phyloP scores from a whole-genome alignment of 2,329 filamentous ascomycete species.

The Fusarium sp. region DNA sequence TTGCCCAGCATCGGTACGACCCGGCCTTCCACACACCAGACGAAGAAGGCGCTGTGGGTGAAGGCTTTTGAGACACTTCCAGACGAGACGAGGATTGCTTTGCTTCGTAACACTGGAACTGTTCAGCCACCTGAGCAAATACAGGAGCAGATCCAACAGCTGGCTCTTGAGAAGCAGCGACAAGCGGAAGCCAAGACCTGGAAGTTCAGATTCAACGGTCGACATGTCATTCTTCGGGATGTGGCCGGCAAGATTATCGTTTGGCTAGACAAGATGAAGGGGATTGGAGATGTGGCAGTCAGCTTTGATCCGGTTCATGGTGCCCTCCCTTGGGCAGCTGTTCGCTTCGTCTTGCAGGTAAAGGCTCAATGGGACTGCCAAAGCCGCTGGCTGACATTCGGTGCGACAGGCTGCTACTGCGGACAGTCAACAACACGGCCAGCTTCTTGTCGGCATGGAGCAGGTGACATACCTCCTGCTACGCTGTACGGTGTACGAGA shows the following conservation, averaged over 20 bases:
- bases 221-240: conserved; percentile 8
- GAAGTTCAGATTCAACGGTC: background rate
- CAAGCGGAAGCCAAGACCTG: background rate
- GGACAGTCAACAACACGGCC: background rate
- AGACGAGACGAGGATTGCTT: background rate
- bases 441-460: background rate
- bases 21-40: background rate
- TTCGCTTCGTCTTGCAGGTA: background rate
- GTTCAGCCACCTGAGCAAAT: background rate
- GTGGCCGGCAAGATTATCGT: conserved; percentile 3
- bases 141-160: background rate
- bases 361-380: background rate
- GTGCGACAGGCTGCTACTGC: background rate
- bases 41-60: background rate
- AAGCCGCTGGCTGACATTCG: background rate
- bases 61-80: background rate
- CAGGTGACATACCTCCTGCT: background rate
- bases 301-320: conserved; percentile 13
- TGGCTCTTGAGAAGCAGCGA: background rate
- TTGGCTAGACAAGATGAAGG: conserved; percentile 7
- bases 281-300: conserved; percentile 11
- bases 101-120: background rate
- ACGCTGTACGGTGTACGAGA: background rate
- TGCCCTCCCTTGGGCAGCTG: conserved; percentile 24
- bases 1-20: background rate